phyloP scores from a whole-genome alignment of 1,284 basidiomycete genomes.

The Microbotryum violaceum region DNA sequence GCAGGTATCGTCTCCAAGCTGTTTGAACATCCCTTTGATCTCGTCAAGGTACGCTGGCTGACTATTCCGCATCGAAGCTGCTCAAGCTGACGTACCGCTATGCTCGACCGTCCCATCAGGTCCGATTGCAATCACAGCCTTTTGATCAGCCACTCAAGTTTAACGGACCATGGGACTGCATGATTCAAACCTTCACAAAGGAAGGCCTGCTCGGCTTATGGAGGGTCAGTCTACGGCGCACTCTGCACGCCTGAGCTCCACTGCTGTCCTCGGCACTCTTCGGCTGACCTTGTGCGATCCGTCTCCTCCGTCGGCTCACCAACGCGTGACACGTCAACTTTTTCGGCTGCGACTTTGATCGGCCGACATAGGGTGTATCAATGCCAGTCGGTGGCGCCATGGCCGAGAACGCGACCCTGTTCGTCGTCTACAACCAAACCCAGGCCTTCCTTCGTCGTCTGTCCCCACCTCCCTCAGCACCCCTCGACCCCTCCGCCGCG shows the following conservation, averaged over 20 bases:
- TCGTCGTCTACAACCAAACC: conserved; percentile 76
- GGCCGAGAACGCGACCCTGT: conserved; percentile 78
- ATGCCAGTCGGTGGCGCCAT: conserved; percentile 85
- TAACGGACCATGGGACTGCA: conserved; percentile 70
- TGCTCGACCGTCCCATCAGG: conserved; percentile 47
- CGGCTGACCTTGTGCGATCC: neutral
- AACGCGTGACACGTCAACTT: neutral
- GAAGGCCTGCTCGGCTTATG: conserved; percentile 74
- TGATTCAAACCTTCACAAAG: conserved; percentile 63
- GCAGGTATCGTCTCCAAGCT: conserved; percentile 76
- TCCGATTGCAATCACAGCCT: conserved; percentile 73
- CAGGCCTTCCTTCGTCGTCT: conserved; percentile 55
- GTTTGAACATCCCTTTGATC: conserved; percentile 78
- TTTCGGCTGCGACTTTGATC: neutral
- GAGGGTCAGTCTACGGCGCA: conserved; percentile 51
- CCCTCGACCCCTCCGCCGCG: conserved; percentile 7
- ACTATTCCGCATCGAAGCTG: neutral
- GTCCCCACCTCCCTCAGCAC: conserved; percentile 15
- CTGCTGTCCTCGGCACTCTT: neutral
- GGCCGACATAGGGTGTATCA: conserved; percentile 60
- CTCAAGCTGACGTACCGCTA: neutral
- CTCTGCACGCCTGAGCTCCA: conserved; percentile 2
- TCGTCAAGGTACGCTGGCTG: conserved; percentile 45
- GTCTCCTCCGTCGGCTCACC: neutral
- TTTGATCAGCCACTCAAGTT: conserved; percentile 58